Conservation (phyloP, 2,329 filamentous ascomycete species). For the Hirsutella rhossiliensis region DNA sequence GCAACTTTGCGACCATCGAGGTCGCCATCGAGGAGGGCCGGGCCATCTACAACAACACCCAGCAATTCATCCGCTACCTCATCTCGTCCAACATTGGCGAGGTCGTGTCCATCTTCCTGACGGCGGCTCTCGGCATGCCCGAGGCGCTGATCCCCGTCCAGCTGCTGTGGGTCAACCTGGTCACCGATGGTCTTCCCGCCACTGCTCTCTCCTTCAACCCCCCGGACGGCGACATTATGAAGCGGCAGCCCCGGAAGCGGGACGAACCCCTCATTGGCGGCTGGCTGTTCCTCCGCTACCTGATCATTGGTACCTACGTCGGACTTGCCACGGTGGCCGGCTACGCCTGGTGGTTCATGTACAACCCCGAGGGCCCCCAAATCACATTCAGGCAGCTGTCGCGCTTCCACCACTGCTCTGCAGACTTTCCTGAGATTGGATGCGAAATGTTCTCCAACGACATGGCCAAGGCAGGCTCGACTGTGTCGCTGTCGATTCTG, state of each 20-base stretch:
- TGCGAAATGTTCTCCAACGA: constrained; percentile 85
- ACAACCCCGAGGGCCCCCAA: constrained; percentile 77
- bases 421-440: constrained; percentile 77
- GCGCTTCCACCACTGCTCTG: constrained; percentile 86
- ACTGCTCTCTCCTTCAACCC: constrained; percentile 97
- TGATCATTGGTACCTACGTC: constrained; percentile 92
- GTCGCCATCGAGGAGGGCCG: constrained; percentile 92
- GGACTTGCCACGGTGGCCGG: constrained; percentile 89
- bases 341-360: constrained; percentile 99
- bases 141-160: constrained; percentile 96
- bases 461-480: constrained; percentile 80
- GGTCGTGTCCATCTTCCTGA: constrained; percentile 97
- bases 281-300: constrained; percentile 96
- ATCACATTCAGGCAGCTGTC: constrained; percentile 82
- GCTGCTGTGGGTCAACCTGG: constrained; percentile 96
- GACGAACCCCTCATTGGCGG: constrained; percentile 87
- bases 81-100: constrained; percentile 99
- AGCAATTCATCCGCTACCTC: constrained; percentile 97
- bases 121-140: constrained; percentile 90
- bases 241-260: constrained; percentile 76
- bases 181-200: constrained; percentile 92
- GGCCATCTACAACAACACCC: constrained; percentile 99
- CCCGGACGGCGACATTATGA: constrained; percentile 97
- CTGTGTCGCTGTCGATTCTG: constrained; percentile 79
- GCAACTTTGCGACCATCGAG: constrained; percentile 98